phyloP scores from a whole-genome alignment of 2,329 filamentous ascomycete species.

The Dothideomycetidae sp. region DNA sequence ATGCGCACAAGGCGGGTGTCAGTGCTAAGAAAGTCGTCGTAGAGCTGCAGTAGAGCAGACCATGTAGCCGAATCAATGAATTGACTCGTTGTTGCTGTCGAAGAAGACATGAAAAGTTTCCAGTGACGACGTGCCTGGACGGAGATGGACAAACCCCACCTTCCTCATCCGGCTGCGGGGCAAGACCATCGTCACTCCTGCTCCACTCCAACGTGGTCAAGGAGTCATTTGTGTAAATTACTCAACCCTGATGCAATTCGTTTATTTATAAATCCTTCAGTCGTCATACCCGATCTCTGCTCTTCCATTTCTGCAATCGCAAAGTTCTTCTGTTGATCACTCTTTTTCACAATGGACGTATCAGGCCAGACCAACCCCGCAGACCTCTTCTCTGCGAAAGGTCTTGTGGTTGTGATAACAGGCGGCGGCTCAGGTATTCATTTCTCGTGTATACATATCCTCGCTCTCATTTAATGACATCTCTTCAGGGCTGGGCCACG shows the following conservation, averaged over 20 bases:
- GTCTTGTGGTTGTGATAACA: constrained; percentile 28
- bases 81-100: too few species aligned
- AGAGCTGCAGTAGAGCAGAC: constrained; percentile 8
- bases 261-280: background rate
- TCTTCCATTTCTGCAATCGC: background rate
- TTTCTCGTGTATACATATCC: background rate
- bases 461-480: background rate
- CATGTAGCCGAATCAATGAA: background rate
- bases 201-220: background rate
- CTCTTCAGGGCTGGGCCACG: constrained; percentile 11
- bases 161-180: constrained; percentile 1
- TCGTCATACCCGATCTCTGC: background rate
- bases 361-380: constrained; percentile 21
- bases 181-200: constrained; percentile 3
- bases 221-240: background rate
- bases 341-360: constrained; percentile 22
- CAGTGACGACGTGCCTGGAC: too few species aligned
- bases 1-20: constrained; percentile 26
- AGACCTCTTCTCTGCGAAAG: constrained; percentile 28
- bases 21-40: constrained; percentile 29
- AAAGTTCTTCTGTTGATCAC: background rate
- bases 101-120: too few species aligned
- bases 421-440: constrained; percentile 20
- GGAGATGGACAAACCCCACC: too few species aligned
- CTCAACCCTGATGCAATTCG: background rate